Base-by-base conservation (phyloP, 768 basidiomycete species). In the Guyanaporus albipodus region DNA sequence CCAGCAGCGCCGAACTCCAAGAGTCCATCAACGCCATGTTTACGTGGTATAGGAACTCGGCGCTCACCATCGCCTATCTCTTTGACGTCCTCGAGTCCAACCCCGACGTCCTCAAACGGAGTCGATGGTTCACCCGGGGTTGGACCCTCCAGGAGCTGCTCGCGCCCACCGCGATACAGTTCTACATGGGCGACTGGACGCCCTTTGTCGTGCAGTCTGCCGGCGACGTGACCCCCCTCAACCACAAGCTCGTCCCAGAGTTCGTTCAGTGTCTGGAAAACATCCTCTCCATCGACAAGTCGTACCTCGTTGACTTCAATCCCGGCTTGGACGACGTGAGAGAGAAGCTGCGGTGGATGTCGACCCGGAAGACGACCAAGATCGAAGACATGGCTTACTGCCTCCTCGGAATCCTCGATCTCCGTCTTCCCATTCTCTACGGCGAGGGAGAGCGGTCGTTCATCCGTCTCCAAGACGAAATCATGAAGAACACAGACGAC, bases 21-120 rank as follows among this genome's bases (percentile, higher is more conserved):
- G 64, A 67, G 29, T 58, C 66, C 42, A 60, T 67, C 35, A 54
- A 56, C n/a, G 59, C 58, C 39, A 67, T 67, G 66, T 67, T 67
- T 21, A 53, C 21, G 12, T 67, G 65, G 65, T 67, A 66, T 24
- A 51, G 62, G 22, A 57, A 60, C 27, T 63, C 66, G 0, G 46
- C 50, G 2, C 43, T 67, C 26, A 68, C 66, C n/a, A 49, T 66
- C 22, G 55, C 60, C n/a, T 60, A 66, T 42, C 52, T 67, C 8
- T 14, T 35, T 21, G 62, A 63, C 14, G 58, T 63, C 23, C 45
- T 46, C 28, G 34, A 48, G 4, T 31, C 49, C 15, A 52, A 48
- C 1, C 24, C 26, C 2, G 50, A 52, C 0, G 53, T 53, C 9
- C 55, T 64, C 45, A 48, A 37, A 35, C 48, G 22, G 0, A 62